phyloP scores from a whole-genome alignment of 331 rosid species.

The Erythrophleum ivorense region DNA sequence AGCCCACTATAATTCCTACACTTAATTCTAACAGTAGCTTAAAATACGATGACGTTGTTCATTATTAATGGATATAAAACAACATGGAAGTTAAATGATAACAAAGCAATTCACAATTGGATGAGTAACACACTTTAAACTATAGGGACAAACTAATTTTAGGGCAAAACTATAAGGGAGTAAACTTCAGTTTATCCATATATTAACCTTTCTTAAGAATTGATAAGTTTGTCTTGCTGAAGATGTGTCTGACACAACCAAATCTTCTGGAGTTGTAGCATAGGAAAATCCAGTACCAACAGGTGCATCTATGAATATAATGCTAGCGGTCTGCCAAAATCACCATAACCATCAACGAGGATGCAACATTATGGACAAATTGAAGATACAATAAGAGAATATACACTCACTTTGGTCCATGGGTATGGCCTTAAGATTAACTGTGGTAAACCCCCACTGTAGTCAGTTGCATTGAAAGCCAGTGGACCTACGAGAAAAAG shows the following conservation, averaged over 20 bases:
- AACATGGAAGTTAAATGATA: no score
- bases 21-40: no score
- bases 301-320: slow-evolving; percentile 21
- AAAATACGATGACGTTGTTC: no score
- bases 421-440: not conserved
- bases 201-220: slow-evolving; percentile 3
- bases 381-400: no score
- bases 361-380: not conserved
- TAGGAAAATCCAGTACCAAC: slow-evolving; percentile 22
- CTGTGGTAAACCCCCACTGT: slow-evolving; percentile 9
- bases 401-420: slow-evolving; percentile 15
- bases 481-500: slow-evolving; percentile 9
- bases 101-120: no score
- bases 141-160: no score
- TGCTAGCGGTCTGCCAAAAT: slow-evolving; percentile 23
- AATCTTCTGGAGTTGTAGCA: slow-evolving; percentile 1
- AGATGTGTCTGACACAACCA: not conserved
- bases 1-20: no score
- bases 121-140: no score
- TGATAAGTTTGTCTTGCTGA: slow-evolving; percentile 22
- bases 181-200: not conserved
- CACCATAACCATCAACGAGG: not conserved
- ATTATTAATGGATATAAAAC: no score
- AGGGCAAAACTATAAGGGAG: not conserved
- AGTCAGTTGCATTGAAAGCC: slow-evolving; percentile 18